Evolutionary conservation across 1,284 basidiomycete genomes (phyloP).

Genomic region (Cryptococcus floricola): DNA sequence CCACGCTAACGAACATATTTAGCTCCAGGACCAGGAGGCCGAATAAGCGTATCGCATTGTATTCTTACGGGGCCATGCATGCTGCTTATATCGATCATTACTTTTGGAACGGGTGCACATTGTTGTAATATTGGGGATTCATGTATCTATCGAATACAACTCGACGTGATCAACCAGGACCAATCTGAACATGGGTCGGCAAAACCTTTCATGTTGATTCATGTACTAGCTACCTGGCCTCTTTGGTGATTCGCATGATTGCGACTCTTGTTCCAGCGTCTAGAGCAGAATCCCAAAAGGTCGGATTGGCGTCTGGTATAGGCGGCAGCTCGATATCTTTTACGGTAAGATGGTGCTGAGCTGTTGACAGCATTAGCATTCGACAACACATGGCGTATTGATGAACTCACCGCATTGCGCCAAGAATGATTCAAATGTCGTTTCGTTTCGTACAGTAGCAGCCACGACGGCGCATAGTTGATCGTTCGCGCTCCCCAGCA

Average conservation of each 20-base stretch:
- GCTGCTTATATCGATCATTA: neutral
- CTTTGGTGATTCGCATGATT: constrained; percentile 27
- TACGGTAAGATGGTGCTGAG: constrained; percentile 3
- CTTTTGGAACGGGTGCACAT: neutral
- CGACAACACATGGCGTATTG: neutral
- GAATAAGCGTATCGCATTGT: constrained; percentile 42
- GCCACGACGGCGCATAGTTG: constrained; percentile 33
- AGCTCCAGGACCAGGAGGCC: constrained; percentile 41
- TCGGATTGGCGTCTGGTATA: constrained; percentile 20
- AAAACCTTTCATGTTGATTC: neutral
- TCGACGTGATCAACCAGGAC: neutral
- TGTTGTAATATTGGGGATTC: neutral
- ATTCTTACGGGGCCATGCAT: constrained; percentile 22
- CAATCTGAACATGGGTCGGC: neutral
- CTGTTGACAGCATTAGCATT: neutral
- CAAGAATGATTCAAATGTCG: constrained; percentile 42
- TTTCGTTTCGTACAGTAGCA: constrained; percentile 47
- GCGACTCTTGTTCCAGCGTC: constrained; percentile 34
- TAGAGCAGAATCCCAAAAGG: constrained; percentile 45
- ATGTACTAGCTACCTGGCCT: too few relatives aligned
- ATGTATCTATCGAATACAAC: neutral
- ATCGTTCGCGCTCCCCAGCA: constrained; percentile 17
- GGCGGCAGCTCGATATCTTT: constrained; percentile 21
- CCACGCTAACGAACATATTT: constrained; percentile 2
- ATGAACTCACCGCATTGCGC: constrained; percentile 29